A percentile compares a stretch with the other conserved stretches of the same genome.
These are phyloP conservation scores for Phaseolus lunatus DNA, from an alignment of 306 rosid species.

Conservation along the genomic window DNA sequence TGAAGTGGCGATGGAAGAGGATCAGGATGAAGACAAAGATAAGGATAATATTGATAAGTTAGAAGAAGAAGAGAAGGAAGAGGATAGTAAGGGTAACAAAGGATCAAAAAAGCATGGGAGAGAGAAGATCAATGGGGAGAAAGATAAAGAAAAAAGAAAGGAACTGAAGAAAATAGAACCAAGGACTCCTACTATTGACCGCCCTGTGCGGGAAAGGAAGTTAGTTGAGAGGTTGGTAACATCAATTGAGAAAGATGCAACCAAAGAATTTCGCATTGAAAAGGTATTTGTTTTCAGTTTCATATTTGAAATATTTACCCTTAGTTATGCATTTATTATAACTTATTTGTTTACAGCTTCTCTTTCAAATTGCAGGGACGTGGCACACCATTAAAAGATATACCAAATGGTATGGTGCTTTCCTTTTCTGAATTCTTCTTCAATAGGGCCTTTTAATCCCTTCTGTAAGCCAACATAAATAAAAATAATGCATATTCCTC, in stretches of 20 bases:
- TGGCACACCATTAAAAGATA: slow-evolving; percentile 91
- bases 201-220: slow-evolving; percentile 96
- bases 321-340: slow-evolving; percentile 28
- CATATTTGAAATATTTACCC: slow-evolving; percentile 2
- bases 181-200: slow-evolving; percentile 78
- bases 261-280: slow-evolving; percentile 80
- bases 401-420: slow-evolving; percentile 81
- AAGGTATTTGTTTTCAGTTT: slow-evolving; percentile 64
- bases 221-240: slow-evolving; percentile 97
- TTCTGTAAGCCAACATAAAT: slow-evolving; percentile 18
- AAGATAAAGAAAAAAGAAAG: slow-evolving; percentile 57
- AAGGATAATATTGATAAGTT: slow-evolving; percentile 46
- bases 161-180: slow-evolving; percentile 64
- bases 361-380: slow-evolving; percentile 73
- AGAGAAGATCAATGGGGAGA: slow-evolving; percentile 54
- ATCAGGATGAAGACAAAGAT: slow-evolving; percentile 19
- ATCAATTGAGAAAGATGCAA: slow-evolving; percentile 69
- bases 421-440: slow-evolving; percentile 30
- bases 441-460: background rate
- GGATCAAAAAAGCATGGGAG: slow-evolving; percentile 58
- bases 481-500: background rate
- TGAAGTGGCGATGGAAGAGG: slow-evolving; percentile 41
- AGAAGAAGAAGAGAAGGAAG: slow-evolving; percentile 45
- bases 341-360: slow-evolving; percentile 40
- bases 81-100: slow-evolving; percentile 57